Evolutionary conservation across 129 eudicot genomes (phyloP).

Genomic region (Escallonia herrerae): DNA sequence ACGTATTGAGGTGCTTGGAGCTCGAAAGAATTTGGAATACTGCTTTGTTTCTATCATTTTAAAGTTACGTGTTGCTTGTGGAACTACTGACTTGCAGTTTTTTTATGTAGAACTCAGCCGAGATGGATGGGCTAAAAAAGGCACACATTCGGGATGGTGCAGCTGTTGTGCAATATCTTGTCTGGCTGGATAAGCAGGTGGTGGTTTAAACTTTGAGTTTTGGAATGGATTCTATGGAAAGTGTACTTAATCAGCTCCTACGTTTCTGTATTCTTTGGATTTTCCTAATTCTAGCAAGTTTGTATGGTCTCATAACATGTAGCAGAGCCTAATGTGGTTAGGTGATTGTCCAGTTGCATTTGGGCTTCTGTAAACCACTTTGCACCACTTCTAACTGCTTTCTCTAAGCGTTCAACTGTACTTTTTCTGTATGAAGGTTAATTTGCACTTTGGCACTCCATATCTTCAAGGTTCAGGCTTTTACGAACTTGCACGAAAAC

Average conservation of each 20-base stretch:
- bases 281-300: neutral
- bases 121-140: conserved; percentile 86
- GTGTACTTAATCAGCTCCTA: neutral
- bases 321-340: neutral
- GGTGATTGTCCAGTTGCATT: neutral
- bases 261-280: neutral
- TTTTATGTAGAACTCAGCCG: conserved; percentile 68
- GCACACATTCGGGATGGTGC: conserved; percentile 98
- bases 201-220: neutral
- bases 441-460: too few species aligned
- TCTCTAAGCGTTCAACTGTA: too few species aligned
- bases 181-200: conserved; percentile 97
- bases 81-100: neutral
- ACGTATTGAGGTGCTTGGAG: too few species aligned
- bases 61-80: neutral
- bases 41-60: neutral
- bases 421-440: too few species aligned
- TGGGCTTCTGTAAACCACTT: neutral
- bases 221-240: neutral
- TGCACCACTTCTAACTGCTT: neutral
- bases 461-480: too few species aligned
- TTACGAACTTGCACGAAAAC: too few species aligned
- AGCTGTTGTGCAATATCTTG: conserved; percentile 93
- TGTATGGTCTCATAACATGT: neutral
- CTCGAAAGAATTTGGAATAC: too few species aligned